Evolutionary conservation across 768 basidiomycete genomes (phyloP), one percentile per base, ranked within the genome.

Genomic region (Trametes cingulata): DNA sequence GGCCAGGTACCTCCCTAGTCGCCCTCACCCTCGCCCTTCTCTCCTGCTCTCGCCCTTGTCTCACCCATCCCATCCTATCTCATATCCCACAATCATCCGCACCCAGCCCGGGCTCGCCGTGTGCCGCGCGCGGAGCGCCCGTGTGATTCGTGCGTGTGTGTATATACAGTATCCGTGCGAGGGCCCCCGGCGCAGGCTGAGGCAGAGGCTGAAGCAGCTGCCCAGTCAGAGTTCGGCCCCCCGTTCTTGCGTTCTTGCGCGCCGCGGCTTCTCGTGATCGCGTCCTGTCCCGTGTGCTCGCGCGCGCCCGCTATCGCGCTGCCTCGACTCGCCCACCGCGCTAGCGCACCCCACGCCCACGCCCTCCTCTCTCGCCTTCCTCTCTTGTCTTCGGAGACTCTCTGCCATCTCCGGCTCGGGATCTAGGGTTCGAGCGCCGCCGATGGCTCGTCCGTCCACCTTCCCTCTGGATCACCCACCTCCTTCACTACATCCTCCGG

Each of bases 161-260:
- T 39, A 56, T 45, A 56, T 47, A 46, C 10, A n/a, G n/a, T n/a
- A n/a, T 25, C 43, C 20, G 45, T 40, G 36, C 45, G 33, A 46
- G 48, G 3, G n/a, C n/a, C n/a, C n/a, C n/a, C n/a, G n/a, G n/a
- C n/a, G n/a, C n/a, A n/a, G n/a, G n/a, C n/a, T n/a, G n/a, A n/a
- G n/a, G n/a, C n/a, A n/a, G n/a, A n/a, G n/a, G n/a, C n/a, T n/a
- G n/a, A n/a, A n/a, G n/a, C n/a, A n/a, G 48, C 50, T 37, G 50
- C 50, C 50, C 55, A 56, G 47, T 57, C 56, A 20, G 47, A 49
- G 56, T 57, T 57, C 56, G 56, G 55, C 25, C 47, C 47, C 45
- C 47, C 47, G 47, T 57, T 57, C 56, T 57, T 19, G 39, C 47
- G 37, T 57, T 57, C 56, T 49, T 19, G 25, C 56, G 56, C 47